Conservation (phyloP, 257 asterid species). For the Nemophila menziesii region DNA sequence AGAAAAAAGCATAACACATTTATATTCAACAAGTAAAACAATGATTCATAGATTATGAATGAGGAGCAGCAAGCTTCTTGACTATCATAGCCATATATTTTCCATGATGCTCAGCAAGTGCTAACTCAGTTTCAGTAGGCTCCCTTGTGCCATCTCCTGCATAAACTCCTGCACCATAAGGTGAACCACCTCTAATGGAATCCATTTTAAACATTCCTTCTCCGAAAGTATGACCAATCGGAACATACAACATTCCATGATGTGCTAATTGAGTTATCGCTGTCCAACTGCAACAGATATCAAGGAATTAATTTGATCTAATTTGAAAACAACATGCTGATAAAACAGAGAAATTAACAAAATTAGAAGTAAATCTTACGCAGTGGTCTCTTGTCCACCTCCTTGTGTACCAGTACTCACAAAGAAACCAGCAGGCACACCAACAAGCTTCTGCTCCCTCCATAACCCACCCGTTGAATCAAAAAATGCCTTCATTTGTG, state of each 20-base stretch:
- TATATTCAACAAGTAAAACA: too few relatives aligned
- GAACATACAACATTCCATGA: constrained; percentile 53
- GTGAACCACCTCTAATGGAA: constrained; percentile 36
- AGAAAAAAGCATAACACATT: too few relatives aligned
- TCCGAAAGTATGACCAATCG: constrained; percentile 54
- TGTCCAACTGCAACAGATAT: constrained; percentile 37
- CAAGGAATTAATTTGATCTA: too few relatives aligned
- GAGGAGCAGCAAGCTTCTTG: constrained; percentile 18
- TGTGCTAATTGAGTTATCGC: constrained; percentile 51
- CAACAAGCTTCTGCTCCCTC: constrained; percentile 49
- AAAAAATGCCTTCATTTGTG: constrained; percentile 48
- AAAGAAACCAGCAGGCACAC: constrained; percentile 45
- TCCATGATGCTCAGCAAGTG: constrained; percentile 53
- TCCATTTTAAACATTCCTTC: constrained; percentile 40
- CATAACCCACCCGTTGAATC: constrained; percentile 40
- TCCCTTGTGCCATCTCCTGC: constrained; percentile 47
- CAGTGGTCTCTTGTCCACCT: constrained; percentile 59
- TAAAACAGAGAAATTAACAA: background rate
- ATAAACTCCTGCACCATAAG: constrained; percentile 53
- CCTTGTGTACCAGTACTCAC: constrained; percentile 53
- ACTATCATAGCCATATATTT: constrained; percentile 44
- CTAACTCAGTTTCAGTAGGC: constrained; percentile 32
- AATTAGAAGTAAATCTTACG: constrained; percentile 21
- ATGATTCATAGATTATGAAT: background rate
- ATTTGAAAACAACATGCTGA: background rate